Base-by-base conservation (phyloP, 768 basidiomycete species). In the Imleria badia region DNA sequence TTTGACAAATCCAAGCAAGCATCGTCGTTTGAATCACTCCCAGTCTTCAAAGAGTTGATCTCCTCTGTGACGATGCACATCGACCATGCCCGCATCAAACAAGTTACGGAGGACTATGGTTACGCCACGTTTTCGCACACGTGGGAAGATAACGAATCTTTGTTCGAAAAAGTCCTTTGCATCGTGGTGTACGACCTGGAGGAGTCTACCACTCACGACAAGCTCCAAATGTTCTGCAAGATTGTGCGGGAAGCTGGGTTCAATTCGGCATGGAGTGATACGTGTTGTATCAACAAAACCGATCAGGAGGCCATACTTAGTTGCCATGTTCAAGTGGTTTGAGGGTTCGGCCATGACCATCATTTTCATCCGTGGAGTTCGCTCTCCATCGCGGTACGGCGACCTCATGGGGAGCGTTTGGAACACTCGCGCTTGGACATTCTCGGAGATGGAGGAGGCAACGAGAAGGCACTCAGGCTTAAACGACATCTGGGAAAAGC, bases 261-360 rank as follows among this genome's bases (percentile, higher is more conserved):
- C 5, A 12, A 54, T 23, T 57, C 49, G 49, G 54, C 54, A n/a
- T 51, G 57, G 49, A 47, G 54, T 3, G 57, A 59, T 14, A 56
- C 50, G 0, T 52, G 45, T 14, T 59, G 55, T 17, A 51, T 59
- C 30, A 44, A 56, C 15, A 43, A 45, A 8, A 6, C 2, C 12
- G 46, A 52, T 15, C 36, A 57, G 14, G 50, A 58, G 15, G 41
- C 55, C 0, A 29, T 56, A n/a, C n/a, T n/a, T n/a, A 15, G 49
- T 56, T 2, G 20, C 54, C 22, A 45, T 59, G 55, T 59, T 51
- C 41, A 46, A 29, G 26, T 59, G 58, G 58, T 60, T 58, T 14
- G 11, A 34, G 5, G 50, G 56, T 15, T 58, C 58, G 1, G 20
- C 48, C 11, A 0, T 48, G 35, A 58, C 52, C 0, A 34, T 60